Percentiles rank a stretch among this genome's conserved stretches.
These are phyloP conservation scores for Cercospora berteroae DNA, from an alignment of 2,329 filamentous ascomycete species.

Conservation along the genomic window DNA sequence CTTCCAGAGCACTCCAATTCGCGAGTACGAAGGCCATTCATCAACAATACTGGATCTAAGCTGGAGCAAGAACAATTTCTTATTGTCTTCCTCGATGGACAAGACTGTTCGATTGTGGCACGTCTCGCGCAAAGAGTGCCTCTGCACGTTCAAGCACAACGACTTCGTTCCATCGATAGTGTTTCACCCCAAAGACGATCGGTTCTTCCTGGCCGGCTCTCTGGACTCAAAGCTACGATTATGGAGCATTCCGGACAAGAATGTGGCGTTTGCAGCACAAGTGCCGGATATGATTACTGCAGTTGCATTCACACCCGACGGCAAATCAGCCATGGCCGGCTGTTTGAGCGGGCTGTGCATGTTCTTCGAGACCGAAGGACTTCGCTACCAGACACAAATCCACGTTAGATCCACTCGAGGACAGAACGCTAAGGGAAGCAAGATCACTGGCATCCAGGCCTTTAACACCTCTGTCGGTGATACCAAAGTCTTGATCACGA, in stretches of 20 bases:
- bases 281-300: conserved; percentile 88
- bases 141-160: conserved; percentile 91
- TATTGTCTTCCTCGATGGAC: conserved; percentile 95
- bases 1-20: conserved; percentile 73
- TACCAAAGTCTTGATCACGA: conserved; percentile 83
- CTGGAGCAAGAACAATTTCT: conserved; percentile 99
- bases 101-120: conserved; percentile 97
- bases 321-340: conserved; percentile 83
- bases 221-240: conserved; percentile 83
- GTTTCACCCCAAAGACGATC: conserved; percentile 91
- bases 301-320: conserved; percentile 89
- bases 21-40: conserved; percentile 79
- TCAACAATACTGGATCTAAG: conserved; percentile 86
- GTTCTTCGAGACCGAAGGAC: conserved; percentile 88
- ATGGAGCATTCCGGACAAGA: conserved; percentile 97
- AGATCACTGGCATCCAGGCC: conserved; percentile 91
- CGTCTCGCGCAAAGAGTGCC: conserved; percentile 75
- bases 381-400: conserved; percentile 80
- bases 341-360: conserved; percentile 80
- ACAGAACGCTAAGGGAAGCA: conserved; percentile 92
- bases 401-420: conserved; percentile 91
- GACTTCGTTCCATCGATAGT: conserved; percentile 94
- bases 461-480: conserved; percentile 62
- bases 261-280: conserved; percentile 76
- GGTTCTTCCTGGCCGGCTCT: conserved; percentile 93